phyloP scores from a whole-genome alignment of 1,284 basidiomycete species.

The Apiotrichum veenhuisii region DNA sequence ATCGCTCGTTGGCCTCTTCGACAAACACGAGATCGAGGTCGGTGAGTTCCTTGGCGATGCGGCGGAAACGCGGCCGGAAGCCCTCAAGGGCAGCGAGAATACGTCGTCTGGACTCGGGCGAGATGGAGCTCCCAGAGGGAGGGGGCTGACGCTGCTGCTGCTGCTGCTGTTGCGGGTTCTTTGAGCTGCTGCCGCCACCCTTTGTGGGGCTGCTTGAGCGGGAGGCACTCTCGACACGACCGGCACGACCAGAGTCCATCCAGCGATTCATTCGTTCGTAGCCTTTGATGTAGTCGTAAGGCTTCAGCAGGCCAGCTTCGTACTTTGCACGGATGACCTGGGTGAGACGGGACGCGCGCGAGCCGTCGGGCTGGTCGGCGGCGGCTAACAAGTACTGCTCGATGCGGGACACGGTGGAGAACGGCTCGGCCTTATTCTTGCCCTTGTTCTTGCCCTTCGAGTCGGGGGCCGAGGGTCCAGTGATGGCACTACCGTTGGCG shows the following conservation, averaged over 20 bases:
- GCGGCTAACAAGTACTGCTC: conserved; percentile 79
- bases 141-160: conserved; percentile 3
- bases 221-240: conserved; percentile 51
- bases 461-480: neutral
- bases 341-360: conserved; percentile 82
- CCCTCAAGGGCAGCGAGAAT: conserved; percentile 69
- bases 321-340: conserved; percentile 95
- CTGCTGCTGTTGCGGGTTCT: neutral
- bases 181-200: neutral
- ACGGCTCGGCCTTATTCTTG: conserved; percentile 18
- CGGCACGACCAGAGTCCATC: conserved; percentile 67
- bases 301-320: conserved; percentile 89
- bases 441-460: conserved; percentile 12
- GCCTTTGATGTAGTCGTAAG: conserved; percentile 94
- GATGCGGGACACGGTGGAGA: conserved; percentile 21
- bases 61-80: conserved; percentile 87
- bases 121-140: conserved; percentile 52
- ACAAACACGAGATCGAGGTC: conserved; percentile 98
- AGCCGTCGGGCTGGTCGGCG: conserved; percentile 88
- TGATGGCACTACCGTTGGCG: neutral
- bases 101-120: conserved; percentile 82
- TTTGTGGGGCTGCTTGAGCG: conserved; percentile 14
- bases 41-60: conserved; percentile 81
- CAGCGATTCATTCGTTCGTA: conserved; percentile 83
- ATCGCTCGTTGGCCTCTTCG: conserved; percentile 93